Evolutionary conservation across 345 rosid species (phyloP).

Genomic region (Brassica cretica): DNA sequence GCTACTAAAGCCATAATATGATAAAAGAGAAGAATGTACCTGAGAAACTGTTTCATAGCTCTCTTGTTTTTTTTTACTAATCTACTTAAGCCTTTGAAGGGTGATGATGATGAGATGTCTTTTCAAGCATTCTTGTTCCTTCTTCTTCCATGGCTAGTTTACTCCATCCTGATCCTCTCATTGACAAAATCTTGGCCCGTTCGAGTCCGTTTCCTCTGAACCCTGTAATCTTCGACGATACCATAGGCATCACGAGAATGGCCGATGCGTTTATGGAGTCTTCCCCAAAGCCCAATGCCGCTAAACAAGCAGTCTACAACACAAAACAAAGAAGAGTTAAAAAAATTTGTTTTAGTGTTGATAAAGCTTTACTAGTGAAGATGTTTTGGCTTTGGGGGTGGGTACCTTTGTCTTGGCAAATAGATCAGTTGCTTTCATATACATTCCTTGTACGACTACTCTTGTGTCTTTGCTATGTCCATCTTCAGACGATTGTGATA

Average conservation of each 20-base stretch:
- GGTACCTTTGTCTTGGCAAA: conserved; percentile 80
- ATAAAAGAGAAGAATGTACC: conserved; percentile 30
- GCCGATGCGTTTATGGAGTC: conserved; percentile 97
- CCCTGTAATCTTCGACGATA: conserved; percentile 88
- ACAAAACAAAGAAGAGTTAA: background rate
- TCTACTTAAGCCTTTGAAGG: conserved; percentile 40
- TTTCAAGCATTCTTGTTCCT: conserved; percentile 42
- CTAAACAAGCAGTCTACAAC: conserved; percentile 70
- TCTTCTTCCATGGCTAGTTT: conserved; percentile 43
- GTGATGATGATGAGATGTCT: conserved; percentile 30
- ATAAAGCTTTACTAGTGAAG: background rate
- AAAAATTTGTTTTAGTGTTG: background rate
- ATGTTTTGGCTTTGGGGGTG: conserved; percentile 11
- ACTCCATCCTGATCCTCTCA: conserved; percentile 73
- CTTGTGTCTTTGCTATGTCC: conserved; percentile 63
- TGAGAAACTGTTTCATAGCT: conserved; percentile 22
- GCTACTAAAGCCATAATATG: conserved; percentile 28
- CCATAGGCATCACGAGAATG: conserved; percentile 94
- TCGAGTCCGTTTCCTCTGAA: conserved; percentile 75
- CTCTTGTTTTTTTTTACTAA: conserved; percentile 27
- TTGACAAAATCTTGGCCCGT: conserved; percentile 58
- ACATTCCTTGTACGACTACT: conserved; percentile 58
- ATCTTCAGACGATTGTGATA: conserved; percentile 49
- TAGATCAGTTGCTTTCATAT: conserved; percentile 52
- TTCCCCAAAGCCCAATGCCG: conserved; percentile 76